Percentiles rank a stretch among this genome's conserved stretches.
Evolutionary conservation across 169 alveolate species (phyloP).

Genomic region (Besnoitia besnoiti): DNA sequence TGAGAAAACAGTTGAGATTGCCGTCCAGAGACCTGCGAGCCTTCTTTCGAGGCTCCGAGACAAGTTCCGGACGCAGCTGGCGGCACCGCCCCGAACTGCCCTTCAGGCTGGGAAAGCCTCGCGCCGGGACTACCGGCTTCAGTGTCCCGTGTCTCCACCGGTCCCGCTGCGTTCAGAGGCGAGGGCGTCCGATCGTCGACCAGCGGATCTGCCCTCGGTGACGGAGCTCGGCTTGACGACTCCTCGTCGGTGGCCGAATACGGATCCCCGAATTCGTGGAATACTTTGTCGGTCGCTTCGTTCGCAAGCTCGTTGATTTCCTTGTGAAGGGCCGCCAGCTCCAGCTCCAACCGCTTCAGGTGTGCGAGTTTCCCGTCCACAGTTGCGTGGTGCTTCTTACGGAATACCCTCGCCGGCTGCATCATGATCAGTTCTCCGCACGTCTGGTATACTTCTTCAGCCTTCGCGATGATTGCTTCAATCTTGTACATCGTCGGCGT

Average conservation of each 20-base stretch:
- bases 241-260: background rate
- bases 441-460: constrained; percentile 12
- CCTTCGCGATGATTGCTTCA: constrained; percentile 29
- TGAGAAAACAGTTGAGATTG: too few relatives aligned
- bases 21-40: background rate
- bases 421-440: constrained; percentile 18
- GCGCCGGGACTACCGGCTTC: background rate
- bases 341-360: background rate
- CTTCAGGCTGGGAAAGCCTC: background rate
- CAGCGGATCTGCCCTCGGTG: background rate
- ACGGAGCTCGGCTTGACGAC: background rate
- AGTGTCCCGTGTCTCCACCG: background rate
- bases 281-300: constrained; percentile 9
- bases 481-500: background rate
- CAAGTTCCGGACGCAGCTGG: background rate
- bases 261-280: background rate
- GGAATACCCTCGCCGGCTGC: background rate
- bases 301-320: background rate
- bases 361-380: background rate
- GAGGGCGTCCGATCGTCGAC: background rate
- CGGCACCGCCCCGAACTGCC: background rate
- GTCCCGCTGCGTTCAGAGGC: background rate
- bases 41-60: background rate
- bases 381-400: background rate
- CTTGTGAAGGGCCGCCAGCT: background rate